Percentiles rank a stretch among this genome's conserved stretches.
phyloP scores from a whole-genome alignment of 2,329 filamentous ascomycete genomes.

The Paraconiothyrium brasiliense region DNA sequence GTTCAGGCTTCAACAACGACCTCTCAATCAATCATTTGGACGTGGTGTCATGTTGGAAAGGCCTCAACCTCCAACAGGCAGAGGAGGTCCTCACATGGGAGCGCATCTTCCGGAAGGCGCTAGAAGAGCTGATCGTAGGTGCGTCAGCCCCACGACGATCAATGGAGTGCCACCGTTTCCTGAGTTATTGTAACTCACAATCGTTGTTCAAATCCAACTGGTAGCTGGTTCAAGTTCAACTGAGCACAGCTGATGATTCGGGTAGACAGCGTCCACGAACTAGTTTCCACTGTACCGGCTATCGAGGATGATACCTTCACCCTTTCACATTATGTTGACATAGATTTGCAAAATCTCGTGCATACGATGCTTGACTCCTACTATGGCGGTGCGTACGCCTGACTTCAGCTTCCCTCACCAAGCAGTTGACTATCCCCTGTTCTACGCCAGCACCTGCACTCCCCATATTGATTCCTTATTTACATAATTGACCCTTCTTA shows the following conservation, averaged over 20 bases:
- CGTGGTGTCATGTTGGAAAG: constrained; percentile 48
- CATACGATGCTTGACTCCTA: constrained; percentile 38
- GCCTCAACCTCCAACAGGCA: constrained; percentile 37
- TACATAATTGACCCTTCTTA: neutral
- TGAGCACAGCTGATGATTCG: neutral
- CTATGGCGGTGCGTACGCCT: constrained; percentile 21
- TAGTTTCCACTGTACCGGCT: constrained; percentile 23
- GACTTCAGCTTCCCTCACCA: neutral
- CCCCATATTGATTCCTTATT: no score
- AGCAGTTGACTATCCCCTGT: neutral
- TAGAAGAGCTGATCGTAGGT: constrained; percentile 19
- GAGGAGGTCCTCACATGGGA: constrained; percentile 47
- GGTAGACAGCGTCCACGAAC: constrained; percentile 13
- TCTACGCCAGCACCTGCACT: neutral
- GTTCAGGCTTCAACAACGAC: constrained; percentile 19
- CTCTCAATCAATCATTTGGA: constrained; percentile 41
- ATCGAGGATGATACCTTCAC: constrained; percentile 20
- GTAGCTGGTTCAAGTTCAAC: neutral
- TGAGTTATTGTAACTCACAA: no score
- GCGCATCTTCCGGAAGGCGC: constrained; percentile 27
- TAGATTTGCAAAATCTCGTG: constrained; percentile 34
- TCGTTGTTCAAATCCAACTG: neutral
- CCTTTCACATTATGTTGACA: constrained; percentile 24
- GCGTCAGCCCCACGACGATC: neutral
- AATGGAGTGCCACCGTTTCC: no score